Conservation (phyloP, 371 early-diverging fungal genomes). For the Nematocida displodere region DNA sequence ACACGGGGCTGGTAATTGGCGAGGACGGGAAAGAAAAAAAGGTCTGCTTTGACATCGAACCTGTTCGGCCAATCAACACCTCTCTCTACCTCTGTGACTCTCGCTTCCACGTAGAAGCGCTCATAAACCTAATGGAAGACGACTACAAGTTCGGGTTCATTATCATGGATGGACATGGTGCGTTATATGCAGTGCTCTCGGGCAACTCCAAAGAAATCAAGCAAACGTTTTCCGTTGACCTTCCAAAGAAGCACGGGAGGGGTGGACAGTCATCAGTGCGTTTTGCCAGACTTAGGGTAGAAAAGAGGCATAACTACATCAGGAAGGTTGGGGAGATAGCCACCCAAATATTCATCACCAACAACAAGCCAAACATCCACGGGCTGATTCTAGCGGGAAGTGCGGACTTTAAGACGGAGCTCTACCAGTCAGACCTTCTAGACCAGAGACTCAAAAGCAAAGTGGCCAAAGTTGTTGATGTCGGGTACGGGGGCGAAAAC, state of each 20-base stretch:
- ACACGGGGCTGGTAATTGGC: conserved; percentile 88
- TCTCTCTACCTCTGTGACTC: conserved; percentile 97
- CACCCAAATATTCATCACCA: conserved; percentile 79
- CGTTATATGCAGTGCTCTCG: conserved; percentile 87
- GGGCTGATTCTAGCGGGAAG: conserved; percentile 91
- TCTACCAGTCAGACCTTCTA: conserved; percentile 82
- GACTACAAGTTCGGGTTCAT: conserved; percentile 97
- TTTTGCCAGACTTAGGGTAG: conserved; percentile 95
- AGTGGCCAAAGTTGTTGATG: conserved; percentile 86
- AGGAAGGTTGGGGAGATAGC: conserved; percentile 93
- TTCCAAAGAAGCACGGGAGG: conserved; percentile 99
- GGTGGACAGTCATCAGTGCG: conserved; percentile 99
- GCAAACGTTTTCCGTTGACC: conserved; percentile 84
- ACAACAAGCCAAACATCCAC: conserved; percentile 80
- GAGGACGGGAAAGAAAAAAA: conserved; percentile 95
- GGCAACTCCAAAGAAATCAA: conserved; percentile 91
- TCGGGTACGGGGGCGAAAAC: conserved; percentile 96
- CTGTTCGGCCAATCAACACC: conserved; percentile 98
- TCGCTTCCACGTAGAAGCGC: conserved; percentile 94
- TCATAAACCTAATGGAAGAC: conserved; percentile 77
- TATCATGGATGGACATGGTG: conserved; percentile 96
- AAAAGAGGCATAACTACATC: conserved; percentile 95
- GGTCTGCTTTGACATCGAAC: conserved; percentile 95
- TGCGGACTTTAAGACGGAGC: conserved; percentile 94
- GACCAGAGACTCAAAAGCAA: conserved; percentile 80